These are phyloP conservation scores for Neohortaea acidophila DNA, from an alignment of 495 filamentous ascomycete genomes.

Conservation along the genomic window DNA sequence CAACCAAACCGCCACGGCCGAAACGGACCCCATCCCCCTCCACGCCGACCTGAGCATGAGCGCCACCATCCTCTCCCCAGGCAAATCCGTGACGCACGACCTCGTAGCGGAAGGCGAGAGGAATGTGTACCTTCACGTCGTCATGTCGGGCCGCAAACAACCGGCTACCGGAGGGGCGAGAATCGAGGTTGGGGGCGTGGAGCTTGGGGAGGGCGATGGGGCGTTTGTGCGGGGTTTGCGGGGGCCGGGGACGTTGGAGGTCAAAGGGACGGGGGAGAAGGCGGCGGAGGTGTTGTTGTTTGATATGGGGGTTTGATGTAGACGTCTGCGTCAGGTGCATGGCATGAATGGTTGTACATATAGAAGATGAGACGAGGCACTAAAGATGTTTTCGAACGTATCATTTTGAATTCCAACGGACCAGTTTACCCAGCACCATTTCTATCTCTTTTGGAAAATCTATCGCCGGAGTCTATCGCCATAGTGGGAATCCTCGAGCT, in stretches of 20 bases:
- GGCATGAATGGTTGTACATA: too few relatives aligned
- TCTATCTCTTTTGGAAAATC: too few relatives aligned
- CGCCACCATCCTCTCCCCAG: constrained; percentile 41
- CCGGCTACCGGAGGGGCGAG: constrained; percentile 51
- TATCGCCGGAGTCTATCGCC: too few relatives aligned
- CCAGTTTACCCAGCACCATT: too few relatives aligned
- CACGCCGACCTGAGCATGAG: constrained; percentile 70
- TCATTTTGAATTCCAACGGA: too few relatives aligned
- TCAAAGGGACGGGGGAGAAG: constrained; percentile 26
- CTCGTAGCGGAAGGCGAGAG: constrained; percentile 47
- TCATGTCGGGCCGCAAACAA: constrained; percentile 39
- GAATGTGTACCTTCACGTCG: constrained; percentile 62
- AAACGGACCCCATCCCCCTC: constrained; percentile 56
- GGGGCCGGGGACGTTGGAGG: constrained; percentile 22
- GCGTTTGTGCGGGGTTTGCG: constrained; percentile 40
- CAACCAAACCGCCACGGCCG: constrained; percentile 36
- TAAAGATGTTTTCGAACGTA: too few relatives aligned
- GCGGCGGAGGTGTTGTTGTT: constrained; percentile 29
- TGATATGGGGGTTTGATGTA: too few relatives aligned
- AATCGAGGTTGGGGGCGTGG: constrained; percentile 46
- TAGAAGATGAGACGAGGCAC: too few relatives aligned
- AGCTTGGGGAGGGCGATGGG: constrained; percentile 58
- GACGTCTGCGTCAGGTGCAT: too few relatives aligned
- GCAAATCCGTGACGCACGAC: constrained; percentile 30
- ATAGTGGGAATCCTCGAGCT: too few relatives aligned